Evolutionary conservation across 169 alveolate species (phyloP), one percentile per base, ranked within the genome.

Genomic region (Plasmodium knowlesi): DNA sequence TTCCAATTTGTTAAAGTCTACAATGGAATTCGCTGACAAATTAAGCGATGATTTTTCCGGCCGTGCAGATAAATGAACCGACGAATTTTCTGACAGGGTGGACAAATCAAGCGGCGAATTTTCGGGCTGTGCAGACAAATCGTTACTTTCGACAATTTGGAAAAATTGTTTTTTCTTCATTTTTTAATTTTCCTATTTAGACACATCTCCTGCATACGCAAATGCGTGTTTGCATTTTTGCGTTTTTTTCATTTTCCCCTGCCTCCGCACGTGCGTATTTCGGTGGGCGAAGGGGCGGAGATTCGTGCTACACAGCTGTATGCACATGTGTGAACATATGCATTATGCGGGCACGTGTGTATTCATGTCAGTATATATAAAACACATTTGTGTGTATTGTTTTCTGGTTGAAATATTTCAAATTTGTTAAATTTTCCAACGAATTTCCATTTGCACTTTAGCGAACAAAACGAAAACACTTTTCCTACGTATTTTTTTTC

Each of bases 131-230:
- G 86, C 30, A 37, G 82, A 57, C 32, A 61, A 61, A 32, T 85
- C 93, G 54, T 37, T 28, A 83, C 50, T 83, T 89, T 89, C 90
- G 25, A 85, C 80, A 89, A 89, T 61, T 39, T 89, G 90, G 82
- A 89, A 89, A 79, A 89, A 89, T 37, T 89, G 82, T 22, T 61
- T 34, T 89, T 89, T 89, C 30, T 89, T 89, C 94, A 89, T 88
- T 88, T 88, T 84, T 72, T 41, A 43, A 61, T 22, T 82, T 25
- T 39, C 83, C 83, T 25, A 39, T 30, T 74, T 74, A 67, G n/a
- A 25, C 30, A 67, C 61, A 14, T 50, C 5, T 67, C n/a, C 37
- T 22, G 30, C 34, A 67, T 67, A 67, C 37, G 37, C 37, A 67
- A 67, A n/a, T 67, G 37, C 37, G 76, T 28, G 5, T 28, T 28